phyloP scores from a whole-genome alignment of 2,329 filamentous ascomycete genomes.

The Coniella lustricola region DNA sequence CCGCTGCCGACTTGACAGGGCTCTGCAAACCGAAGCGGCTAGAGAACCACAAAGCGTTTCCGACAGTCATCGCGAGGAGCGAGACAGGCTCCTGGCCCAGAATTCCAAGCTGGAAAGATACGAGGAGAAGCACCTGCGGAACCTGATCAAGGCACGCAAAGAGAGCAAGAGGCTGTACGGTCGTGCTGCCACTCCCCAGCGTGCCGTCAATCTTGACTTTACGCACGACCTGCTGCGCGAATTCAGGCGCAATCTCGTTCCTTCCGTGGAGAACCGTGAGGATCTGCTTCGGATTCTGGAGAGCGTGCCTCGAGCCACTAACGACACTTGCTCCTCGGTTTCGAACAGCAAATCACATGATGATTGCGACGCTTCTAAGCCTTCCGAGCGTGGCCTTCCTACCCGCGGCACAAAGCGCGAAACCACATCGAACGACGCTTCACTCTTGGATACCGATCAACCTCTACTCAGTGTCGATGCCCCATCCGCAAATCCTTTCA shows the following conservation, averaged over 20 bases:
- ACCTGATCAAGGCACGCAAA: conserved; percentile 8
- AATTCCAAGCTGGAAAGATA: conserved; percentile 11
- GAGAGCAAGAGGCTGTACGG: conserved; percentile 15
- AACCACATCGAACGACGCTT: not conserved
- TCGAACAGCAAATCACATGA: not conserved
- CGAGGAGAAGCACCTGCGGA: conserved; percentile 16
- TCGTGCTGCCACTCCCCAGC: conserved; percentile 13
- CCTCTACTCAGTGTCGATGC: conserved; percentile 1
- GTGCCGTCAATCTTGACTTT: conserved; percentile 17
- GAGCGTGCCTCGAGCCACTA: not conserved
- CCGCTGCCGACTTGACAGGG: conserved; percentile 18
- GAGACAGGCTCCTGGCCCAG: conserved; percentile 15
- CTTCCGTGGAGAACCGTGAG: conserved; percentile 11
- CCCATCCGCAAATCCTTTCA: conserved; percentile 7
- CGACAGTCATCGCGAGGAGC: conserved; percentile 13
- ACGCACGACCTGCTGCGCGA: conserved; percentile 15
- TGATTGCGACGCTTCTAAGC: not conserved
- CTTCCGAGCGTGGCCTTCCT: not conserved
- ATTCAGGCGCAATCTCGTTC: conserved; percentile 19
- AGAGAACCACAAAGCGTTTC: conserved; percentile 3
- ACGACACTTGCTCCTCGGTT: not conserved
- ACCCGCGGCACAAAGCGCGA: not conserved
- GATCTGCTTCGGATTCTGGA: not conserved
- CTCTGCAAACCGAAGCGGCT: conserved; percentile 13
- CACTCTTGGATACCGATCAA: not conserved